Evolutionary conservation across 2,329 filamentous ascomycete genomes (phyloP).

Genomic region (Lachnellula occidentalis): DNA sequence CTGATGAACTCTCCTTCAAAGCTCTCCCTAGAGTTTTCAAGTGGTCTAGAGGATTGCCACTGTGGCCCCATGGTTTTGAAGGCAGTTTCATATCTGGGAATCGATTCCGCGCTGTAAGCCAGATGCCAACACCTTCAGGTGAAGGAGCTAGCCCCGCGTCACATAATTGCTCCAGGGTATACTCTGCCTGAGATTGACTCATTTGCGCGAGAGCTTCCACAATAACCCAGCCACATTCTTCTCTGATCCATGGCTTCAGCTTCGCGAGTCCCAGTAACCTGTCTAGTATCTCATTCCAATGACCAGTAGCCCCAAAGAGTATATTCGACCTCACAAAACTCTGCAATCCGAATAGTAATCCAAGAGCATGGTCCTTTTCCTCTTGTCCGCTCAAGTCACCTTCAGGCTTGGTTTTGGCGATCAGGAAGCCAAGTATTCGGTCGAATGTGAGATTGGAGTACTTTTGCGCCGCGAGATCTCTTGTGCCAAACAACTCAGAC

Average conservation of each 20-base stretch:
- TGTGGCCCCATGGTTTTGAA: constrained; percentile 62
- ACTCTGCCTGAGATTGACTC: constrained; percentile 48
- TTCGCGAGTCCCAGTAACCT: constrained; percentile 67
- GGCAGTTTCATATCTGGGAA: constrained; percentile 63
- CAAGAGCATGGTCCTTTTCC: constrained; percentile 78
- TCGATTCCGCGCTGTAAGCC: constrained; percentile 63
- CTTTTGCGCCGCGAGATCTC: constrained; percentile 37
- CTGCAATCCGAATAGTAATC: constrained; percentile 80
- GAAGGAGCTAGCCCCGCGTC: constrained; percentile 68
- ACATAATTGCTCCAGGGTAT: constrained; percentile 57
- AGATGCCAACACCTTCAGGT: constrained; percentile 83
- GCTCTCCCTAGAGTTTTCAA: constrained; percentile 66
- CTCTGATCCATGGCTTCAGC: constrained; percentile 83
- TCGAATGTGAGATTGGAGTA: constrained; percentile 55
- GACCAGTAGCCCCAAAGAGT: constrained; percentile 54
- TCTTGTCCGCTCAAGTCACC: constrained; percentile 62
- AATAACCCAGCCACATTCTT: constrained; percentile 80
- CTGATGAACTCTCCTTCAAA: constrained; percentile 66
- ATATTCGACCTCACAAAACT: constrained; percentile 76
- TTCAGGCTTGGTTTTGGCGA: constrained; percentile 49
- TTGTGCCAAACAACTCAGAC: constrained; percentile 58
- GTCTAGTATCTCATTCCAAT: constrained; percentile 65
- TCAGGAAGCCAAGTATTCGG: constrained; percentile 45
- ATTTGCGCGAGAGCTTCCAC: constrained; percentile 65
- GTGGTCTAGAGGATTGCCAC: constrained; percentile 68